Evolutionary conservation across 2,329 filamentous ascomycete species (phyloP).

Genomic region (Venturia nashicola): DNA sequence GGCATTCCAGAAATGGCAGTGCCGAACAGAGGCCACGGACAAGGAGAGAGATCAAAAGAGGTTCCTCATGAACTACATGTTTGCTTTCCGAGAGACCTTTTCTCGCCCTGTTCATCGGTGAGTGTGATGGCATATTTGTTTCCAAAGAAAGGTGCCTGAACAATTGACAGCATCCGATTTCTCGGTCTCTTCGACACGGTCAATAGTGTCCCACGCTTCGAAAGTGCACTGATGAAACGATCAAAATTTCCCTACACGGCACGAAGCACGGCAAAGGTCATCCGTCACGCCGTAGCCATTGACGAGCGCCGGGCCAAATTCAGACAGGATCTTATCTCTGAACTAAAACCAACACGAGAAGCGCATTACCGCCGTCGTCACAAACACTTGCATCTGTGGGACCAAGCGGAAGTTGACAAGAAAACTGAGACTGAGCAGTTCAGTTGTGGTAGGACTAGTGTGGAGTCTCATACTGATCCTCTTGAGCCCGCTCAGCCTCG

Average conservation of each 20-base stretch:
- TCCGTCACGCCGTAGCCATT: slow-evolving; percentile 58
- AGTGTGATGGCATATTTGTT: background rate
- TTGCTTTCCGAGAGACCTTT: slow-evolving; percentile 70
- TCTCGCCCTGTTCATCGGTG: slow-evolving; percentile 55
- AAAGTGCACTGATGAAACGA: slow-evolving; percentile 55
- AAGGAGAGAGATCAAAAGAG: slow-evolving; percentile 38
- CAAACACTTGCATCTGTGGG: slow-evolving; percentile 7
- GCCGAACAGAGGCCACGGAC: slow-evolving; percentile 33
- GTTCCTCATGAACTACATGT: slow-evolving; percentile 64
- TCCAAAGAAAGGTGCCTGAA: background rate
- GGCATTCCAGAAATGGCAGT: slow-evolving; percentile 46
- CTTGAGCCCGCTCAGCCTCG: slow-evolving; percentile 14
- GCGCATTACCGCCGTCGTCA: slow-evolving; percentile 12
- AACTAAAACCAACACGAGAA: slow-evolving; percentile 21
- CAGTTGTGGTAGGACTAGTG: background rate
- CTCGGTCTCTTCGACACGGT: slow-evolving; percentile 74
- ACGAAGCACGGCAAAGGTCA: slow-evolving; percentile 42
- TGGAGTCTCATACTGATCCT: background rate
- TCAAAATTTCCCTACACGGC: slow-evolving; percentile 57
- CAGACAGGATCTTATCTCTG: slow-evolving; percentile 52
- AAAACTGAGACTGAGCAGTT: slow-evolving; percentile 12
- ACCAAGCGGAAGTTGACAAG: slow-evolving; percentile 8
- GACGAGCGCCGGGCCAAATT: slow-evolving; percentile 63
- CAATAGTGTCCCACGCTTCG: slow-evolving; percentile 45
- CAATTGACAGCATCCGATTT: slow-evolving; percentile 44